A percentile compares a stretch with the other conserved stretches of the same genome.
These are phyloP conservation scores for Stachybotrys echinatus DNA, from an alignment of 2,329 filamentous ascomycete genomes.

Conservation along the genomic window DNA sequence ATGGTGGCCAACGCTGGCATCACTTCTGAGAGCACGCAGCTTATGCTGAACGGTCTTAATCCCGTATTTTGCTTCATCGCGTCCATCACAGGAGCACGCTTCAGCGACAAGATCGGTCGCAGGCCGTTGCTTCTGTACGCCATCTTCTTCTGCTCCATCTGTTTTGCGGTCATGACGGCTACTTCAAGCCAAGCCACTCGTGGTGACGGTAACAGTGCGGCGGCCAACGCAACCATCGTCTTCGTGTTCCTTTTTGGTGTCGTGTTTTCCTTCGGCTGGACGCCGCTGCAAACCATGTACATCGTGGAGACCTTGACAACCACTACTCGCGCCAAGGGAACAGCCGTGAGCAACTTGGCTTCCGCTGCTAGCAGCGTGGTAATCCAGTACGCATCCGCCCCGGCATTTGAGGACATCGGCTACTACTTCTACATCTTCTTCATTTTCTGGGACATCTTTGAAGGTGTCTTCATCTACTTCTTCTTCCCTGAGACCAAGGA, in stretches of 20 bases:
- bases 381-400: constrained; percentile 38
- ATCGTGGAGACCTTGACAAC: constrained; percentile 26
- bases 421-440: constrained; percentile 41
- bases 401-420: constrained; percentile 35
- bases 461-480: constrained; percentile 9
- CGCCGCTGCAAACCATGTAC: constrained; percentile 34
- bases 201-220: constrained; percentile 1
- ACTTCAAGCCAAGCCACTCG: constrained; percentile 4
- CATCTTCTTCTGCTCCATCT: constrained; percentile 31
- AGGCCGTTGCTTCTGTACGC: constrained; percentile 43
- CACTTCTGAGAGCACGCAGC: constrained; percentile 30
- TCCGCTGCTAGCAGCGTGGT: constrained; percentile 30
- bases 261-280: constrained; percentile 46
- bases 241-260: constrained; percentile 43
- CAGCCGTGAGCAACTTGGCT: constrained; percentile 33
- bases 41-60: constrained; percentile 45
- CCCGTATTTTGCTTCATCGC: constrained; percentile 35
- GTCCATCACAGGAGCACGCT: constrained; percentile 39
- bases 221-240: constrained; percentile 10
- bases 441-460: constrained; percentile 21
- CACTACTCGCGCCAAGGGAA: constrained; percentile 27
- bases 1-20: constrained; percentile 23
- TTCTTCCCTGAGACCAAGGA: constrained; percentile 18
- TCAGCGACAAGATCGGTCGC: constrained; percentile 36
- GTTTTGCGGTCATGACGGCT: constrained; percentile 37